Evolutionary conservation across 441 rosid genomes (phyloP).

Genomic region (Jatropha podagrica): DNA sequence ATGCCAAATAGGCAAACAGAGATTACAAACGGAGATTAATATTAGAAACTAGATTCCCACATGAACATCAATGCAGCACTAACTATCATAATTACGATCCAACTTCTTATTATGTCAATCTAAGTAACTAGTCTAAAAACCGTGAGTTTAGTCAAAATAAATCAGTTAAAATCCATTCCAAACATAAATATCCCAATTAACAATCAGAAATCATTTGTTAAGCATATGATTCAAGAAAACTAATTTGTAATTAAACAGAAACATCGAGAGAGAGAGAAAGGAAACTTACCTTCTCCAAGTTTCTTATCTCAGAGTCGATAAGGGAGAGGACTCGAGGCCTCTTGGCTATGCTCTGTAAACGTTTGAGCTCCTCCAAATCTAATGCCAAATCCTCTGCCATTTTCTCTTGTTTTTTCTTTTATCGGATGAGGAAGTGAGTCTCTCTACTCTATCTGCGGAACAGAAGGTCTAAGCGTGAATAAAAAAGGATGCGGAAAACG

Average conservation of each 20-base stretch:
- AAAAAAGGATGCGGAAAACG: neutral
- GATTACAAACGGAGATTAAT: too few relatives aligned
- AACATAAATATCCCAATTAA: neutral
- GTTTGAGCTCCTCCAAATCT: conserved; percentile 80
- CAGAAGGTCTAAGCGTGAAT: too few relatives aligned
- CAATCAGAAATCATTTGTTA: neutral
- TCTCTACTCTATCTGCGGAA: too few relatives aligned
- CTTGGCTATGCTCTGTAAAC: conserved; percentile 65
- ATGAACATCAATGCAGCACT: too few relatives aligned
- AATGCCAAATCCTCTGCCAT: conserved; percentile 67
- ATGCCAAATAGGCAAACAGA: too few relatives aligned
- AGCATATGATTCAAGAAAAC: too few relatives aligned
- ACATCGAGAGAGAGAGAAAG: neutral
- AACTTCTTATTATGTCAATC: too few relatives aligned
- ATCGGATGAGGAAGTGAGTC: neutral
- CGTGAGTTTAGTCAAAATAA: neutral
- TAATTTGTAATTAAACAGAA: neutral
- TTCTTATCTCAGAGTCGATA: conserved; percentile 57
- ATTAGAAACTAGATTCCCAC: too few relatives aligned
- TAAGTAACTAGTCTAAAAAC: too few relatives aligned
- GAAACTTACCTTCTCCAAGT: conserved; percentile 63
- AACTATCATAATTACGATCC: too few relatives aligned
- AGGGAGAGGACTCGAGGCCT: conserved; percentile 67
- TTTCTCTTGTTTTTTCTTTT: conserved; percentile 28
- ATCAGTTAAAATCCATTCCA: neutral